A percentile compares a stretch with the other conserved stretches of the same genome.
phyloP scores from a whole-genome alignment of 1,284 basidiomycete genomes.

The Leucoagaricus sp. region DNA sequence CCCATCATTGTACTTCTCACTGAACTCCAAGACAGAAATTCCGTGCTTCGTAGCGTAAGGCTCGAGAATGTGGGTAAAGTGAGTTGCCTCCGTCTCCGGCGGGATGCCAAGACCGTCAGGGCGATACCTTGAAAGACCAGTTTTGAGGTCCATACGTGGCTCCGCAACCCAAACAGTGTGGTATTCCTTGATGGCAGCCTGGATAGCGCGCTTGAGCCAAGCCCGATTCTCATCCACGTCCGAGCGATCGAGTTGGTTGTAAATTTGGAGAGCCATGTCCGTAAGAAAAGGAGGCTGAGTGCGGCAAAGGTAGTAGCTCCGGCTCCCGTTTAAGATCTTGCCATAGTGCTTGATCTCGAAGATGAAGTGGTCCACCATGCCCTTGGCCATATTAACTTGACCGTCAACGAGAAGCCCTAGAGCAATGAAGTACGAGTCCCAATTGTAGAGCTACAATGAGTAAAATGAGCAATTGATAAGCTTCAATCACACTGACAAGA shows the following conservation, averaged over 20 bases:
- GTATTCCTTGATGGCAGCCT: constrained; percentile 98
- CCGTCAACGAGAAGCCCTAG: constrained; percentile 95
- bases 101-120: constrained; percentile 96
- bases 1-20: constrained; percentile 92
- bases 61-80: constrained; percentile 97
- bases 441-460: constrained; percentile 73
- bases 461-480: constrained; percentile 12
- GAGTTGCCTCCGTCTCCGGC: constrained; percentile 96
- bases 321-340: constrained; percentile 82
- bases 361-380: constrained; percentile 98
- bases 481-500: constrained; percentile 19
- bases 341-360: constrained; percentile 99
- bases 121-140: constrained; percentile 91
- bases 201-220: constrained; percentile 95
- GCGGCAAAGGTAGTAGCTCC: constrained; percentile 91
- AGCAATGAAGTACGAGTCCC: constrained; percentile 94
- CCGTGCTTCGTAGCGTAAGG: constrained; percentile 94
- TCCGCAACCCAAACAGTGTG: constrained; percentile 96
- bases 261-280: constrained; percentile 98
- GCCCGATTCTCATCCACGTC: constrained; percentile 81
- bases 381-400: constrained; percentile 90
- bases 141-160: constrained; percentile 91
- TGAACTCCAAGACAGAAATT: constrained; percentile 96
- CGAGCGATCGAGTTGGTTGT: constrained; percentile 89
- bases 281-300: constrained; percentile 98